These are phyloP conservation scores for Ananas comosus DNA, from an alignment of 176 grass and related monocot species.

Conservation along the genomic window DNA sequence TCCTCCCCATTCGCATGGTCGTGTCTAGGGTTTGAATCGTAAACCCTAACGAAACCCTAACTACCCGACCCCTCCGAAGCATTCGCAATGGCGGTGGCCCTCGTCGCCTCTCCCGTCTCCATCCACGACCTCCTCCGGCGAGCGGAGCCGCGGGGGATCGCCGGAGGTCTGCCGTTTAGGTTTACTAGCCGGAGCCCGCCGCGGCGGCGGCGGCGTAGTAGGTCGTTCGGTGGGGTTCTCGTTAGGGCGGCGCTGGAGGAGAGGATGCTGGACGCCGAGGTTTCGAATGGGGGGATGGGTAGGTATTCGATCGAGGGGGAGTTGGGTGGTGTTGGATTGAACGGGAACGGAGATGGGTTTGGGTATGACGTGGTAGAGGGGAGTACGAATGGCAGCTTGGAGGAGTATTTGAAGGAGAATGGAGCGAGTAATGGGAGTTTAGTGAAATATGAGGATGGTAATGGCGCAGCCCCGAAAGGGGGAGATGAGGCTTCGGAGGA, in stretches of 20 bases:
- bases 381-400: constrained; percentile 2
- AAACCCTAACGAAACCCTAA: background rate
- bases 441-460: constrained; percentile 8
- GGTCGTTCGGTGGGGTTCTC: background rate
- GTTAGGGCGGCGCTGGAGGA: background rate
- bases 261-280: background rate
- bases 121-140: background rate
- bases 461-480: background rate
- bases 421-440: constrained; percentile 14
- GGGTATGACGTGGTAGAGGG: constrained; percentile 30
- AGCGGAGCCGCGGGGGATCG: background rate
- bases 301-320: constrained; percentile 12
- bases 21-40: background rate
- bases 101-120: background rate
- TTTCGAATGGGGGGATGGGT: background rate
- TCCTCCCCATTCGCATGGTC: background rate
- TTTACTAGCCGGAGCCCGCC: background rate
- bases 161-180: background rate
- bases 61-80: background rate
- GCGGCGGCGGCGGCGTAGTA: background rate
- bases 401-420: constrained; percentile 18
- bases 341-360: constrained; percentile 33
- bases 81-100: background rate
- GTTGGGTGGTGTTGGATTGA: constrained; percentile 30
- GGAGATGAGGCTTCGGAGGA: constrained; percentile 30